phyloP scores from a whole-genome alignment of 2,329 filamentous ascomycete genomes.

The Diaporthe longicolla region DNA sequence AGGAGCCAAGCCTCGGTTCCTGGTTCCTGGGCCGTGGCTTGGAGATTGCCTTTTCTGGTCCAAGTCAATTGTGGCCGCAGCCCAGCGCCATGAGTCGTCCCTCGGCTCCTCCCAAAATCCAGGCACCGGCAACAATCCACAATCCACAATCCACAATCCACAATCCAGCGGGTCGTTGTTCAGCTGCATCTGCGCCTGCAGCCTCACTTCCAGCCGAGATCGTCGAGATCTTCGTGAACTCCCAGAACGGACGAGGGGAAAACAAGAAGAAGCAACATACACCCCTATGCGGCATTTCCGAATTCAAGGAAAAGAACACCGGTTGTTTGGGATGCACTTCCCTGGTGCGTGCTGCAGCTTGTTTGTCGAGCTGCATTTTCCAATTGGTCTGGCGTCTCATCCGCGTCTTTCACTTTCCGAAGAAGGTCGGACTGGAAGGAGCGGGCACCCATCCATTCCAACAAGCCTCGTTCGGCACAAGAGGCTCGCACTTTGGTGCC shows the following conservation, averaged over 20 bases:
- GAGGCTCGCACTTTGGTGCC: not conserved
- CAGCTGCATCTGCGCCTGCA: constrained; percentile 11
- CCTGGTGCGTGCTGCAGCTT: not conserved
- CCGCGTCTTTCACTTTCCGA: constrained; percentile 18
- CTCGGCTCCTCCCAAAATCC: not conserved
- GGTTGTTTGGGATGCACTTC: not conserved
- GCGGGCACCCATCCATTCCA: not conserved
- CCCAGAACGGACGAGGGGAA: not conserved
- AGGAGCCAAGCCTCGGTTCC: constrained; percentile 13
- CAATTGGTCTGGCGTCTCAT: not conserved
- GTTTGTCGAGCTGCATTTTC: not conserved
- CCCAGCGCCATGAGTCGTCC: constrained; percentile 24
- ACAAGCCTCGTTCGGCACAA: not conserved
- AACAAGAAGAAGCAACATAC: not conserved
- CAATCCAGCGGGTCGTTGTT: not conserved
- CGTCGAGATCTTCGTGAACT: not conserved
- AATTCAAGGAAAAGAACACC: too few relatives aligned
- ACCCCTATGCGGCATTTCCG: constrained; percentile 2
- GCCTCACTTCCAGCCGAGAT: constrained; percentile 6
- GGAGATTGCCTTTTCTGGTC: too few relatives aligned
- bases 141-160: not conserved
- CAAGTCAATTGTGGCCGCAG: constrained; percentile 13
- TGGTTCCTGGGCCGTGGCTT: constrained; percentile 10
- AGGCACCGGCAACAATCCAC: not conserved
- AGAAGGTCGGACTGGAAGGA: not conserved